Evolutionary conservation across 139 green algal species (phyloP).

Genomic region (Edaphochlamys debaryana): DNA sequence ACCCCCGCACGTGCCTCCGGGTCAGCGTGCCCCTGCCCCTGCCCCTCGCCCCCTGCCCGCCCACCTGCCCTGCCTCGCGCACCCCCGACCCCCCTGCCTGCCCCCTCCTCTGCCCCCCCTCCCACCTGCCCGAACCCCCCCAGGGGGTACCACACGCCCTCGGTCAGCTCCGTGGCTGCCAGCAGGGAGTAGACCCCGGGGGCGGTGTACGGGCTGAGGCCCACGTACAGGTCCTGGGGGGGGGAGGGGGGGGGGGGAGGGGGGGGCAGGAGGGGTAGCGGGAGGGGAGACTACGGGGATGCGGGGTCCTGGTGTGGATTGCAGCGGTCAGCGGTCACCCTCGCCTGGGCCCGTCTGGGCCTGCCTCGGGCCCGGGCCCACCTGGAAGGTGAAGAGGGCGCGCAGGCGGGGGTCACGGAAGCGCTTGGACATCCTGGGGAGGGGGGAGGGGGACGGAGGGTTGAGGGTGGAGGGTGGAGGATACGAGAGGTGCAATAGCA

Average conservation of each 20-base stretch:
- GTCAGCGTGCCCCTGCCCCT: too few relatives aligned
- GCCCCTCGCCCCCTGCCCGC: too few relatives aligned
- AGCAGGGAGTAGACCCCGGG: conserved; percentile 87
- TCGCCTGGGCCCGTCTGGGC: too few relatives aligned
- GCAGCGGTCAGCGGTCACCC: not conserved
- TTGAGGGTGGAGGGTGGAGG: too few relatives aligned
- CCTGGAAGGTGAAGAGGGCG: conserved; percentile 83
- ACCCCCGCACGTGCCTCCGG: too few relatives aligned
- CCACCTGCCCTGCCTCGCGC: too few relatives aligned
- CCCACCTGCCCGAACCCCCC: conserved; percentile 81
- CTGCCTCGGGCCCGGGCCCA: not conserved
- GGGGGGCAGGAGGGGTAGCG: not conserved
- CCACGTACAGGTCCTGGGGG: conserved; percentile 87
- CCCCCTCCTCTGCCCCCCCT: not conserved
- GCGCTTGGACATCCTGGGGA: conserved; percentile 63
- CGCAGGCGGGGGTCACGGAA: conserved; percentile 75
- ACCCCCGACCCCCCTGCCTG: too few relatives aligned
- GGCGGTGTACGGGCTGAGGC: conserved; percentile 79
- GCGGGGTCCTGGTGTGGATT: too few relatives aligned
- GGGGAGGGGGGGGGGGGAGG: too few relatives aligned
- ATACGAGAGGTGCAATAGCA: too few relatives aligned
- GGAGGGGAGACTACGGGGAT: too few relatives aligned
- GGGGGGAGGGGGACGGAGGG: too few relatives aligned
- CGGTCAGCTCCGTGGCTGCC: conserved; percentile 87
- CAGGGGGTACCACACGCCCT: conserved; percentile 88